These are phyloP conservation scores for Fraxinus sp. DNA, from an alignment of 305 asterid species.

Conservation along the genomic window DNA sequence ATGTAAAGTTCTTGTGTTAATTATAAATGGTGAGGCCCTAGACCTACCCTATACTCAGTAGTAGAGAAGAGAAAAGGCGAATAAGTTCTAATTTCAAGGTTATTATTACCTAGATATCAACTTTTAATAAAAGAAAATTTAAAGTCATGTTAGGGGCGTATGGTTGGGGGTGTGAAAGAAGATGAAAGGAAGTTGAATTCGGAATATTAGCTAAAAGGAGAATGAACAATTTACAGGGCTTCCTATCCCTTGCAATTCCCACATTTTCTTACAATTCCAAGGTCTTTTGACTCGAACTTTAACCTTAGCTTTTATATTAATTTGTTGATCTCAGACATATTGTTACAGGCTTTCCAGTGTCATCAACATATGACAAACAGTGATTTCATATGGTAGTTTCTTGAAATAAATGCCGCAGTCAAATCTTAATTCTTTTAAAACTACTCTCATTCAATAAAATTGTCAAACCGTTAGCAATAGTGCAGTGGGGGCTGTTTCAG, in stretches of 20 bases:
- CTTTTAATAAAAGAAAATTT: not conserved
- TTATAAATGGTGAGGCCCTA: not conserved
- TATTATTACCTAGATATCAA: not conserved
- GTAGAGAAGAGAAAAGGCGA: not conserved
- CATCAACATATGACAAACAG: not conserved
- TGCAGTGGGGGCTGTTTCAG: not conserved
- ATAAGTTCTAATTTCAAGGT: not conserved
- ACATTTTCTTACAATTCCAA: not conserved
- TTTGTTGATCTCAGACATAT: not conserved
- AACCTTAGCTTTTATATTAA: not conserved
- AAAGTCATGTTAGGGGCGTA: not conserved
- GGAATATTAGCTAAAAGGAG: not conserved
- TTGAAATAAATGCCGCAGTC: not conserved
- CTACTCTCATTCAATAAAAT: not conserved
- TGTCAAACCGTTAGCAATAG: not conserved
- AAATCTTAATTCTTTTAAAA: not conserved
- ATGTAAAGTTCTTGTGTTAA: not conserved
- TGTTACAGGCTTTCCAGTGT: not conserved
- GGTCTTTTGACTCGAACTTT: not conserved
- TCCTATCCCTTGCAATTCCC: not conserved
- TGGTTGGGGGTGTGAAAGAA: not conserved
- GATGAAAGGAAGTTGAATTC: not conserved
- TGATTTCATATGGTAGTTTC: not conserved
- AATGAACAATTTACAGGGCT: not conserved
- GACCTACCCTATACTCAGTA: not conserved